A percentile compares a stretch with the other conserved stretches of the same genome.
phyloP scores from a whole-genome alignment of 768 basidiomycete genomes.

The Mycena albidolilacea region DNA sequence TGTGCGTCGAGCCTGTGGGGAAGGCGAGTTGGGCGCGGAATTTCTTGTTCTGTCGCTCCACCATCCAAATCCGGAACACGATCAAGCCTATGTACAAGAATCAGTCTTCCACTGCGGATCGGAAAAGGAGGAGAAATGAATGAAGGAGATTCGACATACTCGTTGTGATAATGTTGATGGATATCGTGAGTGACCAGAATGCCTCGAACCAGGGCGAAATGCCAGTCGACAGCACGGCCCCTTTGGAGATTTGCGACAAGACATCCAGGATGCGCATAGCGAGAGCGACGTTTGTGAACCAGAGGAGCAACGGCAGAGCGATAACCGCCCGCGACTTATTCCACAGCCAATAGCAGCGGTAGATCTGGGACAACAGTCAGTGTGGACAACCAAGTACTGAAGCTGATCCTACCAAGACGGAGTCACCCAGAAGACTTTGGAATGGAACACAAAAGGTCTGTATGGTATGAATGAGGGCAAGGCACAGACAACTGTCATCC shows the following conservation, averaged over 20 bases:
- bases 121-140: not conserved
- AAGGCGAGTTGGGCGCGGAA: no score
- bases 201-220: not conserved
- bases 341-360: not conserved
- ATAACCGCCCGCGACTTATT: not conserved
- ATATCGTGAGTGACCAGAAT: not conserved
- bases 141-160: not conserved
- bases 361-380: not conserved
- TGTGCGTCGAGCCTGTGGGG: not conserved
- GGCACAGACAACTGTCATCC: not conserved
- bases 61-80: not conserved
- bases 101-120: not conserved
- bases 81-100: not conserved
- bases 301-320: not conserved
- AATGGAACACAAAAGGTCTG: not conserved
- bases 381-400: no score
- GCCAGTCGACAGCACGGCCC: not conserved
- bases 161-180: not conserved
- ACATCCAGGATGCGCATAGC: not conserved
- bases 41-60: not conserved
- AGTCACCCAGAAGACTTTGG: not conserved
- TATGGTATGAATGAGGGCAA: not conserved
- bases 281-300: not conserved
- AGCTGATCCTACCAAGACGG: not conserved
- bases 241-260: not conserved